These are phyloP conservation scores for Hortiboletus flavorubellus DNA, from an alignment of 768 basidiomycete species.

Conservation along the genomic window DNA sequence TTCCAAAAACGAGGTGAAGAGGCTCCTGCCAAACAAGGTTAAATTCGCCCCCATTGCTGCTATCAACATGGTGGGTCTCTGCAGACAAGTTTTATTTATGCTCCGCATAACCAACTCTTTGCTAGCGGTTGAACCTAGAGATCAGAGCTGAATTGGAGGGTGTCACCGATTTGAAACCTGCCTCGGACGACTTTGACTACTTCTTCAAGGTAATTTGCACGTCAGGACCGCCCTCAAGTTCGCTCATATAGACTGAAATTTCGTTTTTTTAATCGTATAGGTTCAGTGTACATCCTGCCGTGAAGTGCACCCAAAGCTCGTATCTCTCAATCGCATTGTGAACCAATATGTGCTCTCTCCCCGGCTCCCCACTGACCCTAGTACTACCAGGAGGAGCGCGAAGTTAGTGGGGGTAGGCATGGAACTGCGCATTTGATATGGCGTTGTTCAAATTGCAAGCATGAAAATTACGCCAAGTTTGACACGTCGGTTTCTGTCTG, in stretches of 20 bases:
- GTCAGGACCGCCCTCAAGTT: not conserved
- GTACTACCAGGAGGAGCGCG: conserved; percentile 55
- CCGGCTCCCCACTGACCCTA: conserved; percentile 1
- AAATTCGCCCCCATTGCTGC: conserved; percentile 16
- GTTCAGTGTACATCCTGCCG: conserved; percentile 80
- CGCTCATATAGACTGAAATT: not conserved
- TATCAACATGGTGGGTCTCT: conserved; percentile 40
- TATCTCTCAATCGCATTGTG: conserved; percentile 71
- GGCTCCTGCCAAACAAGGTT: conserved; percentile 20
- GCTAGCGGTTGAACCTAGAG: conserved; percentile 56
- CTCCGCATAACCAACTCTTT: not conserved
- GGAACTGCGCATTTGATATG: conserved; percentile 78
- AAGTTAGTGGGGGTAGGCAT: conserved; percentile 64
- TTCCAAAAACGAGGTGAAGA: not conserved
- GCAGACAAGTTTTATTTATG: not conserved
- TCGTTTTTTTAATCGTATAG: conserved; percentile 30
- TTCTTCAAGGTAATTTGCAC: conserved; percentile 61
- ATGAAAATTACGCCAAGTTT: conserved; percentile 81
- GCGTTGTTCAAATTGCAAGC: conserved; percentile 74
- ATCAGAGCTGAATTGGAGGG: conserved; percentile 82
- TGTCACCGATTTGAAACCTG: conserved; percentile 65
- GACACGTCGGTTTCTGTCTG: conserved; percentile 46
- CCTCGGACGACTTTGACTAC: conserved; percentile 69
- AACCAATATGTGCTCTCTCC: not conserved
- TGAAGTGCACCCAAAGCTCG: conserved; percentile 68